Percentiles rank a stretch among this genome's conserved stretches.
Conservation (phyloP, 1,139 yeast genomes). For the Zygosaccharomyces sapae region DNA sequence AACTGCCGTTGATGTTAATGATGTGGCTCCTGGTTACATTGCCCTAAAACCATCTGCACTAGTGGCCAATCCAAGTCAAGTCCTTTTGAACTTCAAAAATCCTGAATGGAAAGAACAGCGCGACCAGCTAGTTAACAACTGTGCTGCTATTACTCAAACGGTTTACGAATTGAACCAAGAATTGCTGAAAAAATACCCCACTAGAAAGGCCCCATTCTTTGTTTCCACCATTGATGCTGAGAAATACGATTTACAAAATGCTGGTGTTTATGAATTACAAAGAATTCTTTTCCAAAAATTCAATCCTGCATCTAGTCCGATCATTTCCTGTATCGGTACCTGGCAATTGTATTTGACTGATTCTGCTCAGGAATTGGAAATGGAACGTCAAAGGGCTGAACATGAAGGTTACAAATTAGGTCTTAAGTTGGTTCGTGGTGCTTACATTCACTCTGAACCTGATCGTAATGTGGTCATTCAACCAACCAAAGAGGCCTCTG, state of each 20-base stretch:
- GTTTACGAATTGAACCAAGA: conserved; percentile 54
- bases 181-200: conserved; percentile 53
- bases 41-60: conserved; percentile 95
- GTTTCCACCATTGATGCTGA: conserved; percentile 92
- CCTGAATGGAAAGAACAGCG: conserved; percentile 50
- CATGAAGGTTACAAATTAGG: conserved; percentile 69
- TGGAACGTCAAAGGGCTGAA: conserved; percentile 64
- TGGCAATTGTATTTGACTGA: conserved; percentile 87
- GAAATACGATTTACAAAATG: conserved; percentile 73
- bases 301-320: conserved; percentile 55
- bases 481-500: conserved; percentile 52
- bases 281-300: conserved; percentile 72
- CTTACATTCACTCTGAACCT: conserved; percentile 87
- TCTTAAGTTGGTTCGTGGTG: conserved; percentile 93
- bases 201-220: conserved; percentile 72
- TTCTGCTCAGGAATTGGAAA: conserved; percentile 55
- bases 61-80: conserved; percentile 68
- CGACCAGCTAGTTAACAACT: conserved; percentile 59
- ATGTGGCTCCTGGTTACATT: conserved; percentile 72
- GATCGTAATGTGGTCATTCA: conserved; percentile 65
- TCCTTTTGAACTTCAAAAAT: conserved; percentile 58
- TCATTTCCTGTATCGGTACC: conserved; percentile 77
- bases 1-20: conserved; percentile 51
- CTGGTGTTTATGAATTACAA: conserved; percentile 86
- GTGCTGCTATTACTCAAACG: conserved; percentile 52